These are phyloP conservation scores for Fusarium sp. DNA, from an alignment of 2,329 filamentous ascomycete species.

Conservation along the genomic window DNA sequence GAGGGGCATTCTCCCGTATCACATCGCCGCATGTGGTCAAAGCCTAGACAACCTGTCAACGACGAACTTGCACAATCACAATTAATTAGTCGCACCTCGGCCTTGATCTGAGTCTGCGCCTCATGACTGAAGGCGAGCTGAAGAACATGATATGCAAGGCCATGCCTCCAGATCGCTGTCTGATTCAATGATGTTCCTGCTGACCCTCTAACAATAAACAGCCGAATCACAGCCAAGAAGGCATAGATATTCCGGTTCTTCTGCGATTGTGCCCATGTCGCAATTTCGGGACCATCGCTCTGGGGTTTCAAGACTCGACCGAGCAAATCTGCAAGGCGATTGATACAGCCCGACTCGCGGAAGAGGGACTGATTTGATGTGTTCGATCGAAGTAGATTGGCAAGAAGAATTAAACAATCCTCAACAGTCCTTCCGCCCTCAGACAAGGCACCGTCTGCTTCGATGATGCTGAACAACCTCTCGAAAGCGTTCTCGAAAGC, in stretches of 20 bases:
- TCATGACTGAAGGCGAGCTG: constrained; percentile 83
- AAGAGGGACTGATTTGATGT: constrained; percentile 94
- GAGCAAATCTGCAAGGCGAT: constrained; percentile 77
- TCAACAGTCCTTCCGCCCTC: constrained; percentile 90
- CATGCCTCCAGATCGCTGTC: constrained; percentile 84
- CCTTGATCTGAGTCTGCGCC: constrained; percentile 81
- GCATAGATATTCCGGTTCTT: constrained; percentile 93
- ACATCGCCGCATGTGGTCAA: constrained; percentile 88
- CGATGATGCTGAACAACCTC: constrained; percentile 84
- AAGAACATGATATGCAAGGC: constrained; percentile 81
- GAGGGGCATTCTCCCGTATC: constrained; percentile 80
- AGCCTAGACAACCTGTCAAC: constrained; percentile 64
- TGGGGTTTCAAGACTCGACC: constrained; percentile 67
- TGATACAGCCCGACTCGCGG: constrained; percentile 87
- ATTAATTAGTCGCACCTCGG: constrained; percentile 68
- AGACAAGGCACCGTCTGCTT: constrained; percentile 81
- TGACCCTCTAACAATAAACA: constrained; percentile 87
- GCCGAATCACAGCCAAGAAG: constrained; percentile 83
- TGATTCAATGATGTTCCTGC: constrained; percentile 87
- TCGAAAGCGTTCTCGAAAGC: constrained; percentile 96
- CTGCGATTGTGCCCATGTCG: constrained; percentile 81
- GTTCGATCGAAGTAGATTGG: constrained; percentile 89
- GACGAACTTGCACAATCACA: not conserved
- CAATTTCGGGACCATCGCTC: constrained; percentile 68
- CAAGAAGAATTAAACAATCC: constrained; percentile 90